Percentiles rank a stretch among this genome's conserved stretches.
phyloP scores from a whole-genome alignment of 2,329 filamentous ascomycete species.

The Myriosclerotinia duriaeana region DNA sequence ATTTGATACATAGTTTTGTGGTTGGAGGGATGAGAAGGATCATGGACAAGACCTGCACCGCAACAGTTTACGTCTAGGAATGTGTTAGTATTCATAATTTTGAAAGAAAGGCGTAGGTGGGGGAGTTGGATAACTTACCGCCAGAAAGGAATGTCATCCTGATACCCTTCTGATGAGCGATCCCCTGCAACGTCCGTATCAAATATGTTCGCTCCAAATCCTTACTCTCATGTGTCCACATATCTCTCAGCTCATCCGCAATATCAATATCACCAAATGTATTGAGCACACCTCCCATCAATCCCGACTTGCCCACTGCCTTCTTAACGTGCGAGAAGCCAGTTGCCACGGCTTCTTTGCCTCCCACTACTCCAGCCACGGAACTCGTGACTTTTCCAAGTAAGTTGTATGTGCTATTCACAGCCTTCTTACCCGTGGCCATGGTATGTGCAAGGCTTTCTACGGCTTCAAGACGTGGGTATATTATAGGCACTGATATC shows the following conservation, averaged over 20 bases:
- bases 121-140: conserved; percentile 49
- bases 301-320: conserved; percentile 88
- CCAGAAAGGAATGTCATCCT: conserved; percentile 97
- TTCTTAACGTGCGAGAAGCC: conserved; percentile 96
- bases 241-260: conserved; percentile 88
- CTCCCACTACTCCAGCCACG: conserved; percentile 91
- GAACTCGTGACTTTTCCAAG: conserved; percentile 93
- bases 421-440: conserved; percentile 91
- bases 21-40: conserved; percentile 84
- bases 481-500: conserved; percentile 85
- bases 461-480: conserved; percentile 86
- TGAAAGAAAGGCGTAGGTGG: neutral
- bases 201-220: conserved; percentile 95
- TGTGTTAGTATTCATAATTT: conserved; percentile 27
- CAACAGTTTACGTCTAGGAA: conserved; percentile 75
- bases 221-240: conserved; percentile 98
- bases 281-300: conserved; percentile 94
- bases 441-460: conserved; percentile 90
- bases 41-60: conserved; percentile 90
- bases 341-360: conserved; percentile 86
- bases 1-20: conserved; percentile 99
- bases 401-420: conserved; percentile 95
- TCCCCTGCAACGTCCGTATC: conserved; percentile 92
- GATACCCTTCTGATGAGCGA: conserved; percentile 90
- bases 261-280: conserved; percentile 96